Conservation (phyloP, 306 rosid genomes). For the Calophaca sinica region DNA sequence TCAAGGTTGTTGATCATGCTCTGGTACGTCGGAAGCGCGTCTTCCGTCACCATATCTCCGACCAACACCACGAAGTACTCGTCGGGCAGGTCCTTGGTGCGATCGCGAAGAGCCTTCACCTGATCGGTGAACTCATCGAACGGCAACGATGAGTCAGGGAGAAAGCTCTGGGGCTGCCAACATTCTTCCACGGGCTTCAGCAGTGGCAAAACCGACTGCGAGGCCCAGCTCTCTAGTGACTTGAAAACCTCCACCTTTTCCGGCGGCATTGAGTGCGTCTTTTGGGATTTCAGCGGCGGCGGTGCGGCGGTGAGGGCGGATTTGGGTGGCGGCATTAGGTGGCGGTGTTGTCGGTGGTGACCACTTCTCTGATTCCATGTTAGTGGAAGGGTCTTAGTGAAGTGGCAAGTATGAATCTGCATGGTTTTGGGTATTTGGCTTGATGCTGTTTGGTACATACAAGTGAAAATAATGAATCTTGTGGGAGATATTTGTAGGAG, state of each 20-base stretch:
- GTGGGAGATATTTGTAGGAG: conserved; percentile 38
- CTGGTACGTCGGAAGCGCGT: conserved; percentile 87
- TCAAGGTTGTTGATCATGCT: conserved; percentile 73
- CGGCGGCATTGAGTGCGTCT: conserved; percentile 59
- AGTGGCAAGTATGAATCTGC: conserved; percentile 48
- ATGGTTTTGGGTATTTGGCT: background rate
- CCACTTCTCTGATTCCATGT: conserved; percentile 34
- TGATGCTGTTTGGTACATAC: background rate
- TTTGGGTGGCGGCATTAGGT: background rate
- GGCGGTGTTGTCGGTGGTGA: conserved; percentile 18
- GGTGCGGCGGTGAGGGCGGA: conserved; percentile 31
- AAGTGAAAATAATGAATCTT: background rate
- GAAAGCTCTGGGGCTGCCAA: conserved; percentile 73
- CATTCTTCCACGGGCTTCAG: conserved; percentile 71
- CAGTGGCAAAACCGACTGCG: conserved; percentile 51
- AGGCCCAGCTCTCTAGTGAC: conserved; percentile 72
- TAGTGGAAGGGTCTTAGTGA: conserved; percentile 2
- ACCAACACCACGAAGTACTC: conserved; percentile 78
- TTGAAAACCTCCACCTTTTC: conserved; percentile 61
- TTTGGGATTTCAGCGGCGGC: conserved; percentile 16
- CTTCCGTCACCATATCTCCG: conserved; percentile 82
- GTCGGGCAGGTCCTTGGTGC: conserved; percentile 69
- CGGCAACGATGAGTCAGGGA: conserved; percentile 63
- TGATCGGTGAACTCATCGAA: conserved; percentile 57
- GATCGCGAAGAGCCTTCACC: conserved; percentile 64